Evolutionary conservation across 1,284 basidiomycete species (phyloP), one percentile per base, ranked within the genome.

Genomic region (Phellopilus nigrolimitatus): DNA sequence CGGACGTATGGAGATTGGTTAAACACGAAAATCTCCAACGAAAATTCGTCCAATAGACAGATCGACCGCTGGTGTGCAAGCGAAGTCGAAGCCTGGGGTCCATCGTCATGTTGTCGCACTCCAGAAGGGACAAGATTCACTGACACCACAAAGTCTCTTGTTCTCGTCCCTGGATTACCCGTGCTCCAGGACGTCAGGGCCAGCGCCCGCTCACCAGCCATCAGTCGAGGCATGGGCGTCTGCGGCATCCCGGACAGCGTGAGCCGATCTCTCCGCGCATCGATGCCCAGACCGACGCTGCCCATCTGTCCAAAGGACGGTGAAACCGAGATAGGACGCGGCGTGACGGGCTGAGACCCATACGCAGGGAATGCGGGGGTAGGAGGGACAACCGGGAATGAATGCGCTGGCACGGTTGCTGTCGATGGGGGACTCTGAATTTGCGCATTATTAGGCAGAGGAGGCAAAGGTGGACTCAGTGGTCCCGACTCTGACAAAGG

Each of bases 1-100:
- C 88, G 72, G 45, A 83, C 82, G 73, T 84, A 81, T 44, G 80
- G 73, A n/a, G 82, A 85, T 64, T 84, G 83, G 62, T 94, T 95
- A 63, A 88, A 91, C 45, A 94, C 88, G 61, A 94, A 94, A 4
- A 94, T 84, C 59, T 95, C 91, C 57, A 94, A 66, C 36, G 80
- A 84, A 65, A 95, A 95, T 43, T 78, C 74, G 57, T 91, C 82
- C 30, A 88, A 70, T 3, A 86, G 82, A 56, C 78, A 80, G 59
- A 93, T 82, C 66, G 68, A 73, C 17, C 62, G 62, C n/a, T 67
- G 68, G 40, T 65, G 55, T 34, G 58, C 39, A 39, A 10, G 30
- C 13, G 25, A 33, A 3, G 22, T 55, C 59, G 36, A 49, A 42
- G 49, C 46, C 52, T 47, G 48, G 51, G 53, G 28, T 55, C 53